Conservation (phyloP, 2,329 filamentous ascomycete species). For the Colletotrichum endophyticum region DNA sequence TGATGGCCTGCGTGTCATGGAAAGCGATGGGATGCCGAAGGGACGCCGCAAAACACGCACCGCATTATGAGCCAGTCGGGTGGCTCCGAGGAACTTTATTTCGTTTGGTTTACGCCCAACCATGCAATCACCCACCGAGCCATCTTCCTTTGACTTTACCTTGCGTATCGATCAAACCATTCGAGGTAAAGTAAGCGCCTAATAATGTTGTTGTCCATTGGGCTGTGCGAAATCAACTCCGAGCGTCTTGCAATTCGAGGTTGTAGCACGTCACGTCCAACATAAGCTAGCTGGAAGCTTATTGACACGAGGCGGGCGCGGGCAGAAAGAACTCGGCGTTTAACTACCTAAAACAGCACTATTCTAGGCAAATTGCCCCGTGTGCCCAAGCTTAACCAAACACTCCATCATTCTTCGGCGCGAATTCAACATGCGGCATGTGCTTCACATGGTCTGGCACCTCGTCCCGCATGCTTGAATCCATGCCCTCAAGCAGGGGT, state of each 20-base stretch:
- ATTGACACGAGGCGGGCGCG: background rate
- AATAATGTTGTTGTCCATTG: background rate
- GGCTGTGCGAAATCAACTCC: background rate
- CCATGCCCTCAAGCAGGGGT: background rate
- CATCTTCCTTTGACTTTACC: background rate
- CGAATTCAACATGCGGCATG: slow-evolving; percentile 6
- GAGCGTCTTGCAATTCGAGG: background rate
- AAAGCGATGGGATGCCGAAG: background rate
- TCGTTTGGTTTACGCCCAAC: background rate
- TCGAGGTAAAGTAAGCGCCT: background rate
- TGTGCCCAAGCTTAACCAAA: background rate
- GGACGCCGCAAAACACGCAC: background rate
- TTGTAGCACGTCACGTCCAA: background rate
- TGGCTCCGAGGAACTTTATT: background rate
- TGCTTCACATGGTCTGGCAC: background rate
- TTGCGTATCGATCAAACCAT: background rate
- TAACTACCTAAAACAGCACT: background rate
- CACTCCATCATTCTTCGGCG: background rate
- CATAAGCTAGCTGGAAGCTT: background rate
- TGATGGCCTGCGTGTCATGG: background rate
- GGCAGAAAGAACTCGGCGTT: background rate
- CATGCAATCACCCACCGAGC: background rate
- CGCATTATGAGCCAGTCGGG: background rate
- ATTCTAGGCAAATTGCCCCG: background rate
- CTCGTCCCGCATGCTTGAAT: background rate